These are phyloP conservation scores for Solanum pinnatisectum DNA, from an alignment of 257 asterid species.

Conservation along the genomic window DNA sequence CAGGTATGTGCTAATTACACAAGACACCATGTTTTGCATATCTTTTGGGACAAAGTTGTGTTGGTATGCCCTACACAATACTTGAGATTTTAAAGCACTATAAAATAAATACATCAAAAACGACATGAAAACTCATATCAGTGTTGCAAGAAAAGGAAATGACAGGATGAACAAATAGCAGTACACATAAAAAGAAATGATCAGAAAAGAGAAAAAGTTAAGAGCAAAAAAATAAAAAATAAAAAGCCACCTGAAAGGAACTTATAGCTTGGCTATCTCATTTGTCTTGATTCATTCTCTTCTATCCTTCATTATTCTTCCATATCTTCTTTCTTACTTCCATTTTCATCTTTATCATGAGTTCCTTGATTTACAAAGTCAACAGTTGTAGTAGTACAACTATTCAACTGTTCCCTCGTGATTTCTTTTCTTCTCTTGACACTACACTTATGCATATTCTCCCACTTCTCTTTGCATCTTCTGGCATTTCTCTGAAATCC, in stretches of 20 bases:
- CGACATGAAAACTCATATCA: background rate
- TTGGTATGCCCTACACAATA: background rate
- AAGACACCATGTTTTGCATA: background rate
- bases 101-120: background rate
- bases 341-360: background rate
- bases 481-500: conserved; percentile 40
- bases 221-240: background rate
- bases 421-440: conserved; percentile 42
- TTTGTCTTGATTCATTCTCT: background rate
- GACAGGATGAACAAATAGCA: background rate
- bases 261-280: background rate
- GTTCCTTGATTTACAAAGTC: background rate
- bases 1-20: background rate
- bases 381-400: background rate
- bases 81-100: background rate
- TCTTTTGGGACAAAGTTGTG: background rate
- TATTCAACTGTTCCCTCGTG: conserved; percentile 10
- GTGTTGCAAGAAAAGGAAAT: background rate
- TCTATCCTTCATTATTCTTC: background rate
- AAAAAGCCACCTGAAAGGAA: background rate
- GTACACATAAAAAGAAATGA: background rate
- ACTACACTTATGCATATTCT: conserved; percentile 44
- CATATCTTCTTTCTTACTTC: background rate
- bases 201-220: background rate
- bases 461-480: conserved; percentile 70